Evolutionary conservation across 2,329 filamentous ascomycete species (phyloP).

Genomic region (Chaetomiaceae sp.): DNA sequence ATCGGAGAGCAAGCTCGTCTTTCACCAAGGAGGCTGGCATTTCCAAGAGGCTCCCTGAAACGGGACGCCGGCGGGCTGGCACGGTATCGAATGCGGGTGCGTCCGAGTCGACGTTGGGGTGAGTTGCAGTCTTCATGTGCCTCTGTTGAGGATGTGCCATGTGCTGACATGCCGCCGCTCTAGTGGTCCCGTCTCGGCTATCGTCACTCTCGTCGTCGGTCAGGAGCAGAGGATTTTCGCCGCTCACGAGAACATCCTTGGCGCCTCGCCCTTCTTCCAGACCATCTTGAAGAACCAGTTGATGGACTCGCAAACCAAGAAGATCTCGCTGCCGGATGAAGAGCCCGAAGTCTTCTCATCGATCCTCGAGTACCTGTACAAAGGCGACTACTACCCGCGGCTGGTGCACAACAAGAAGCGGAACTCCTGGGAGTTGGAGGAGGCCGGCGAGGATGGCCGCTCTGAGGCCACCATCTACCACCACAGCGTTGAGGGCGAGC

Average conservation of each 20-base stretch:
- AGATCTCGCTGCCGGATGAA: constrained; percentile 76
- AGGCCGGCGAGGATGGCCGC: constrained; percentile 32
- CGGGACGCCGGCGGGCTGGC: constrained; percentile 44
- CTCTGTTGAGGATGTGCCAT: background rate
- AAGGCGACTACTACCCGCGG: constrained; percentile 86
- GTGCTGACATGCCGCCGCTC: constrained; percentile 12
- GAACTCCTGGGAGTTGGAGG: constrained; percentile 79
- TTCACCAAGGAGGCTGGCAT: constrained; percentile 53
- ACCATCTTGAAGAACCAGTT: constrained; percentile 59
- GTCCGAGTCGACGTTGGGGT: constrained; percentile 42
- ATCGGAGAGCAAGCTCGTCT: constrained; percentile 48
- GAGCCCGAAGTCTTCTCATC: constrained; percentile 88
- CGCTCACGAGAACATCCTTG: constrained; percentile 81
- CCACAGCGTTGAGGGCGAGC: constrained; percentile 57
- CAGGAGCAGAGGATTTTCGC: constrained; percentile 82
- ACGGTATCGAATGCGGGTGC: constrained; percentile 41
- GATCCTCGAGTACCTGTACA: constrained; percentile 87
- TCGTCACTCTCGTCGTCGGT: constrained; percentile 79
- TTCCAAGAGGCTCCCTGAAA: constrained; percentile 52
- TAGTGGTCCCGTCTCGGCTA: constrained; percentile 59
- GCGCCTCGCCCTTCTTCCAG: constrained; percentile 73
- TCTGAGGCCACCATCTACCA: constrained; percentile 67
- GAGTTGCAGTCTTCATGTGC: constrained; percentile 26
- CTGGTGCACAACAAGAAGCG: constrained; percentile 76
- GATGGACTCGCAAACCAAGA: constrained; percentile 59